Conservation (phyloP, 148 eudicot species). For the Rhododendron ferrugineum region DNA sequence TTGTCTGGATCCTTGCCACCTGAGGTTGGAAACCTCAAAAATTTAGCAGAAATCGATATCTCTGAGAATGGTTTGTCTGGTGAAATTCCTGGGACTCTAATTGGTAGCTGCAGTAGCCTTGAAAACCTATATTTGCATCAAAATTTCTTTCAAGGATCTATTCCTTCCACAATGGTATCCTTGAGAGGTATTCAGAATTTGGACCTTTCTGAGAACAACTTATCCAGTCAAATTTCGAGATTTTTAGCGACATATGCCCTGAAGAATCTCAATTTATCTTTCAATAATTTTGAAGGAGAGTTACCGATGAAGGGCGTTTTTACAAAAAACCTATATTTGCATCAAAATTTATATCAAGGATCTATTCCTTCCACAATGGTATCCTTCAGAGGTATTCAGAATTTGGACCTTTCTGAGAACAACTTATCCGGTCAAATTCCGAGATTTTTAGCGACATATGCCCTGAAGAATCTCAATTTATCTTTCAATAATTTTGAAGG, state of each 20-base stretch:
- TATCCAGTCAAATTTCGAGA: slow-evolving; percentile 5
- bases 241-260: neutral
- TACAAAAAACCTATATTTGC: too few relatives aligned
- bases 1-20: neutral
- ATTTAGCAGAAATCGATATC: neutral
- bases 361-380: too few relatives aligned
- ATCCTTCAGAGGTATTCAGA: too few relatives aligned
- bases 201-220: slow-evolving; percentile 17
- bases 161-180: slow-evolving; percentile 1
- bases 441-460: too few relatives aligned
- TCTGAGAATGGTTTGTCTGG: neutral
- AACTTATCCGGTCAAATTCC: slow-evolving; percentile 13
- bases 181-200: neutral
- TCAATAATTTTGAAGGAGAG: neutral
- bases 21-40: neutral
- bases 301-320: too few relatives aligned
- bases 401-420: slow-evolving; percentile 17
- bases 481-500: too few relatives aligned
- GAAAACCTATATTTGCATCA: neutral
- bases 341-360: too few relatives aligned
- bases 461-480: too few relatives aligned
- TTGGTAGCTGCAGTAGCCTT: slow-evolving; percentile 2
- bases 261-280: neutral
- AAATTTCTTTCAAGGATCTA: slow-evolving; percentile 6
- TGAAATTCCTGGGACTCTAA: neutral